These are phyloP conservation scores for Lodderomyces theae DNA, from an alignment of 1,139 yeast species.

Conservation along the genomic window DNA sequence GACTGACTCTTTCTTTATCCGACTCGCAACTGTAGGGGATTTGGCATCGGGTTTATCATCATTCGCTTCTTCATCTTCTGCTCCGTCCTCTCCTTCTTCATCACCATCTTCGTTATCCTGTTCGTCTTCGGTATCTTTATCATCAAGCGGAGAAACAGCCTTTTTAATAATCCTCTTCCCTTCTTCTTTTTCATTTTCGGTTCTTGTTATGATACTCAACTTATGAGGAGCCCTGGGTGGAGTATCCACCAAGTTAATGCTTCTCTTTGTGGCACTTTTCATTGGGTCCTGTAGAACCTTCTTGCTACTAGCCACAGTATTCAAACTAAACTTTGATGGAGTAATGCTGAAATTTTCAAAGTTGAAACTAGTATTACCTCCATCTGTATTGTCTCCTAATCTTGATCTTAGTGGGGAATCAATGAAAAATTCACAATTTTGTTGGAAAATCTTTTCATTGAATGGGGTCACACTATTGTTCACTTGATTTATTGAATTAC, in stretches of 20 bases:
- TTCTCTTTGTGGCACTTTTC: slow-evolving; percentile 32
- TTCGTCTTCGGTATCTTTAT: slow-evolving; percentile 11
- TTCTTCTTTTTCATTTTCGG: slow-evolving; percentile 15
- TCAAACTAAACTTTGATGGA: slow-evolving; percentile 39
- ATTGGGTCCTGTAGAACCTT: slow-evolving; percentile 13
- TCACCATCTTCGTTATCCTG: slow-evolving; percentile 3
- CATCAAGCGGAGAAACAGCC: slow-evolving; percentile 7
- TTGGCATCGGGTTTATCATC: slow-evolving; percentile 11
- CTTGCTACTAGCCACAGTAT: slow-evolving; percentile 17
- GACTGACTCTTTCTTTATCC: slow-evolving; percentile 39
- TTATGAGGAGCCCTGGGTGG: slow-evolving; percentile 42
- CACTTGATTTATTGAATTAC: slow-evolving; percentile 15
- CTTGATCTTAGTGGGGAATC: slow-evolving; percentile 41
- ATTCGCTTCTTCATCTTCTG: too few relatives aligned
- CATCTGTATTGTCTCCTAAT: slow-evolving; percentile 21
- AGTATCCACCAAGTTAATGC: slow-evolving; percentile 39
- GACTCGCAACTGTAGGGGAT: slow-evolving; percentile 89
- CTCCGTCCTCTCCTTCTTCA: too few relatives aligned
- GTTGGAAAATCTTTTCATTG: slow-evolving; percentile 43
- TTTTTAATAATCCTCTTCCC: slow-evolving; percentile 11
- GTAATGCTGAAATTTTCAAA: slow-evolving; percentile 40
- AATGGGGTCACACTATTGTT: slow-evolving; percentile 38
- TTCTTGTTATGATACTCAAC: slow-evolving; percentile 24
- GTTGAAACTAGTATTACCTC: not conserved
- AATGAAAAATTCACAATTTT: slow-evolving; percentile 45